Conservation (phyloP, 306 rosid genomes). For the Mimosa bimucronata region DNA sequence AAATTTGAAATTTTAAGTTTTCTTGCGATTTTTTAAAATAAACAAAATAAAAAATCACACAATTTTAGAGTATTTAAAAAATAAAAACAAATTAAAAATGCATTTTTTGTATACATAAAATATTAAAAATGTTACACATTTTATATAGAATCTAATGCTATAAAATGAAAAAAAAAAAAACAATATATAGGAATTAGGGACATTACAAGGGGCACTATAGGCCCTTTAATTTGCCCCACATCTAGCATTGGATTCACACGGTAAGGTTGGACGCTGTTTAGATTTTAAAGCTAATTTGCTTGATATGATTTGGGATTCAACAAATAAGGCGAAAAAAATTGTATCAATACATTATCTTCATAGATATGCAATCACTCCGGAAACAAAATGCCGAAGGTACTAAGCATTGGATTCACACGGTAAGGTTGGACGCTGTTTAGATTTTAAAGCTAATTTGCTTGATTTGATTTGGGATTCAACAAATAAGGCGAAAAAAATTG, state of each 20-base stretch:
- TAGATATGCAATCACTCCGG: background rate
- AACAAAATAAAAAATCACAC: too few relatives aligned
- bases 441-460: conserved; percentile 24
- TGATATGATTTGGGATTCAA: conserved; percentile 10
- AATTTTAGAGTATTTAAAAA: too few relatives aligned
- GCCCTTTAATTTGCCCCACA: background rate
- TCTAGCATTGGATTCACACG: conserved; percentile 23
- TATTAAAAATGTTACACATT: too few relatives aligned
- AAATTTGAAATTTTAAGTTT: too few relatives aligned
- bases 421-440: conserved; percentile 34
- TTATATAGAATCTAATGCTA: too few relatives aligned
- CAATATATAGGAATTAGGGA: too few relatives aligned
- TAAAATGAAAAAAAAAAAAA: too few relatives aligned
- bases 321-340: background rate
- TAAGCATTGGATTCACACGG: conserved; percentile 43
- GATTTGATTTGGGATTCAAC: conserved; percentile 7
- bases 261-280: conserved; percentile 36
- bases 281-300: conserved; percentile 24
- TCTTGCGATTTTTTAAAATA: too few relatives aligned
- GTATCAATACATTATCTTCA: background rate
- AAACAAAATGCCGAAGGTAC: conserved; percentile 15
- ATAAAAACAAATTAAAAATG: too few relatives aligned
- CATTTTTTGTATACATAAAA: too few relatives aligned
- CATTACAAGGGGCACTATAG: too few relatives aligned
- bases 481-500: background rate